These are phyloP conservation scores for Austroboletus niveus DNA, from an alignment of 1,284 basidiomycete genomes.

Conservation along the genomic window DNA sequence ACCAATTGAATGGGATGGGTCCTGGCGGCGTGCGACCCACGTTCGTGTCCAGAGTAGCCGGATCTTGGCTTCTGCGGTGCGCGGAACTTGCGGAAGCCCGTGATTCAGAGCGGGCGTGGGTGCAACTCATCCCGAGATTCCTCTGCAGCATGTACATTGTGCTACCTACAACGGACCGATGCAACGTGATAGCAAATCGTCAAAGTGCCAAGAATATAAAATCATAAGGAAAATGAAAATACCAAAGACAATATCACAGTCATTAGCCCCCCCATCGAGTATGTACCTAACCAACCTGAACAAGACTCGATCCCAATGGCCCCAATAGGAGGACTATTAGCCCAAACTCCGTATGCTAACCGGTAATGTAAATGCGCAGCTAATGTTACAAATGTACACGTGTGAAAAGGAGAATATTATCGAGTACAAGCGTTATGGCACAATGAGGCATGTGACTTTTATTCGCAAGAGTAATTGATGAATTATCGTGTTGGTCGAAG, in stretches of 20 bases:
- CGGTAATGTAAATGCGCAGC: slow-evolving; percentile 36
- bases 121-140: neutral
- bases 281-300: slow-evolving; percentile 27
- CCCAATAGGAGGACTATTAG: slow-evolving; percentile 30
- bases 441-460: slow-evolving; percentile 23
- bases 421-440: slow-evolving; percentile 35
- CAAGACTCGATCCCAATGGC: slow-evolving; percentile 29
- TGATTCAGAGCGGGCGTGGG: neutral
- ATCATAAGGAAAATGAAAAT: slow-evolving; percentile 25
- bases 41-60: slow-evolving; percentile 13
- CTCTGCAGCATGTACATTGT: slow-evolving; percentile 17
- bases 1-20: neutral
- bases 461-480: slow-evolving; percentile 10
- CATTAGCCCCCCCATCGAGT: slow-evolving; percentile 31
- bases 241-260: slow-evolving; percentile 27
- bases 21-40: slow-evolving; percentile 4
- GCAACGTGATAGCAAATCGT: slow-evolving; percentile 26
- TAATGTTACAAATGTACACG: slow-evolving; percentile 35
- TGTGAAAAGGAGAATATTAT: slow-evolving; percentile 29
- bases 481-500: slow-evolving; percentile 17
- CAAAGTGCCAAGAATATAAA: slow-evolving; percentile 32
- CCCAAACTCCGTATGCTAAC: slow-evolving; percentile 34
- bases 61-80: slow-evolving; percentile 19
- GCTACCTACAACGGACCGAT: slow-evolving; percentile 31
- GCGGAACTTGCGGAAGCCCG: slow-evolving; percentile 16